Evolutionary conservation across 306 rosid genomes (phyloP), one percentile per base, ranked within the genome.

Genomic region (Cercis canadensis): DNA sequence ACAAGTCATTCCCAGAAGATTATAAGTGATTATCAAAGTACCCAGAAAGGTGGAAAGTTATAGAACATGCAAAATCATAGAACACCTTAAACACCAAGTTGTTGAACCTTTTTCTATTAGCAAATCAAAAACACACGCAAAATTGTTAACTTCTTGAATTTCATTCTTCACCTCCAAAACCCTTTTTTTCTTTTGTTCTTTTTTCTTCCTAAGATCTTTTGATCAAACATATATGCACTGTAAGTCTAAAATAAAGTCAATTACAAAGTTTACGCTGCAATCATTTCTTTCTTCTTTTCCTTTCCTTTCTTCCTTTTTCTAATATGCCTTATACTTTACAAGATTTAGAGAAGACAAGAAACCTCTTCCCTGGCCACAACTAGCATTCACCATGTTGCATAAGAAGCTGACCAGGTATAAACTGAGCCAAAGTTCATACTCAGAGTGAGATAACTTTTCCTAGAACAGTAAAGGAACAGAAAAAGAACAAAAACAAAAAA

Each of bases 401-500:
- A 24, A 11, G 34, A 74, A 52, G 31, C 52, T 45, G 36, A 44
- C 19, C 70, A 46, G 64, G 29, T 8, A 17, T 16, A 57, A 41
- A 44, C 43, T 56, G 49, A 49, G 61, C 46, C 45, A 57, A 69
- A 72, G 39, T 40, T 80, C 66, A 51, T 64, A 29, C 39, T 44
- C 52, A 39, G 39, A 55, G 67, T 67, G 57, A 65, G 57, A 56
- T 0, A 18, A 9, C 44, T 8, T 11, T 33, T 53, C 12, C 56
- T 17, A 4, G 15, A 54, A 39, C 49, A 65, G 37, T 8, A 32
- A 33, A 29, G 11, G 14, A 14, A 56, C n/a, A n/a, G n/a, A n/a
- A n/a, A n/a, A n/a, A n/a, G n/a, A 37, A 67, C 14, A 37, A 31
- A n/a, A 44, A 66, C 14, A 16, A 19, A 74, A 66, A 57, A 58